Base-by-base conservation (phyloP, 345 rosid genomes). In the Populus nigra region DNA sequence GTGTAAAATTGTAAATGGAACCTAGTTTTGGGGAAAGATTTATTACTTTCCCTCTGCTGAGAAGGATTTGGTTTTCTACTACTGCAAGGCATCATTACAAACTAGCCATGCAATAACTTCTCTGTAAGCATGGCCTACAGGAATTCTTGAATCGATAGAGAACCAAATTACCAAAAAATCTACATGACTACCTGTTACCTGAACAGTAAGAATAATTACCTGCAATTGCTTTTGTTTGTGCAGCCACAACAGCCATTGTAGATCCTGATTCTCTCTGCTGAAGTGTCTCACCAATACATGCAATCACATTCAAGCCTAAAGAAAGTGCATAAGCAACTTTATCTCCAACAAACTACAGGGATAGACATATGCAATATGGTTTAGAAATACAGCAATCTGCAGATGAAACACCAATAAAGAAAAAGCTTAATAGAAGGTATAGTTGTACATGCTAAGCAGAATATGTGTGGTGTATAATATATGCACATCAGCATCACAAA, bases 201-300 rank as follows among this genome's bases (percentile, higher is more conserved):
- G 39, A 57, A 27, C 71, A 62, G 73, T 11, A 36, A 6, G 18
- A 74, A 72, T 63, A 74, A 73, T 59, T 80, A 91, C 96, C 96
- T 70, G 96, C 86, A 59, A 90, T 90, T 74, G 93, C 91, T 84
- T 90, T 88, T 66, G 92, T 86, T 76, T 91, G 96, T 41, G 86
- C 86, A 80, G 93, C 89, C 69, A 90, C 93, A 35, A 91, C 91
- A 69, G 76, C 84, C 88, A 91, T 36, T 5, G 93, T 91, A 55
- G 90, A 85, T 77, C 96, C 93, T 39, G 93, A 83, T 80, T 91
- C 93, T 71, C 92, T 88, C 83, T 90, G 92, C 86, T 90, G 90
- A 45, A 91, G 90, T 20, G 93, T 90, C 88, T 91, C 93, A 22
- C 93, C 93, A 63, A 91, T 66, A 79, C 96, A 91, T 45, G 92